A percentile compares a stretch with the other conserved stretches of the same genome.
Evolutionary conservation across 1,284 basidiomycete genomes (phyloP).

Genomic region (Wolfiporia cocos): DNA sequence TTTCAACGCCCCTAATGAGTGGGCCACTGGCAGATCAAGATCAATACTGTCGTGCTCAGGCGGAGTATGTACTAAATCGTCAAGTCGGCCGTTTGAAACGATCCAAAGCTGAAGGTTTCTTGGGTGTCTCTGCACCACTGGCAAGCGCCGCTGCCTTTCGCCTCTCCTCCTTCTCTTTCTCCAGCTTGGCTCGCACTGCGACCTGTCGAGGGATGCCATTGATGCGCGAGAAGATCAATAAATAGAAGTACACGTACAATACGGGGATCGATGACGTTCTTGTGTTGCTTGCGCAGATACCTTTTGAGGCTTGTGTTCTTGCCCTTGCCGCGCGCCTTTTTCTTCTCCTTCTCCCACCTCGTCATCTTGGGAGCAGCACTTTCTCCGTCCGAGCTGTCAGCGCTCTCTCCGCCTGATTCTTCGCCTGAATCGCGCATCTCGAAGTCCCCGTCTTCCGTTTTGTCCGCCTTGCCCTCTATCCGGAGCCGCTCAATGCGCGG

Average conservation of each 20-base stretch:
- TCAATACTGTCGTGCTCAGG: too few species aligned
- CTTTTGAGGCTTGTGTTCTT: conserved; percentile 85
- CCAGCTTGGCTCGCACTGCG: conserved; percentile 62
- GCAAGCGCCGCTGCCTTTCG: conserved; percentile 37
- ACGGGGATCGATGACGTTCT: conserved; percentile 88
- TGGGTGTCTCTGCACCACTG: conserved; percentile 31
- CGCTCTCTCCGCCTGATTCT: conserved; percentile 26
- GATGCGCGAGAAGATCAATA: conserved; percentile 3
- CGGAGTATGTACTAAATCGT: too few species aligned
- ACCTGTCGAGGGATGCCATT: conserved; percentile 34
- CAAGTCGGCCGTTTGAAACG: conserved; percentile 38
- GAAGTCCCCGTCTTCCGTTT: conserved; percentile 43
- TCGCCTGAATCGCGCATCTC: too few species aligned
- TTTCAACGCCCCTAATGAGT: too few species aligned
- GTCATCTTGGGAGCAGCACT: conserved; percentile 16
- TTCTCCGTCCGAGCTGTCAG: conserved; percentile 28
- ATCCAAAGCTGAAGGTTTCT: conserved; percentile 60
- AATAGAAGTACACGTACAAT: conserved; percentile 47
- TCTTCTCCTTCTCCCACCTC: conserved; percentile 60
- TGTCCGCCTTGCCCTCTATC: conserved; percentile 68
- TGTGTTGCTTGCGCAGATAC: conserved; percentile 82
- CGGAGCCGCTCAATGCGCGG: conserved; percentile 71
- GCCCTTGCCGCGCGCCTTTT: conserved; percentile 80
- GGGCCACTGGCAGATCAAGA: too few species aligned
- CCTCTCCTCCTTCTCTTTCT: conserved; percentile 55